Conservation (phyloP, 2,329 filamentous ascomycete species). For the Cladosporium sp. region DNA sequence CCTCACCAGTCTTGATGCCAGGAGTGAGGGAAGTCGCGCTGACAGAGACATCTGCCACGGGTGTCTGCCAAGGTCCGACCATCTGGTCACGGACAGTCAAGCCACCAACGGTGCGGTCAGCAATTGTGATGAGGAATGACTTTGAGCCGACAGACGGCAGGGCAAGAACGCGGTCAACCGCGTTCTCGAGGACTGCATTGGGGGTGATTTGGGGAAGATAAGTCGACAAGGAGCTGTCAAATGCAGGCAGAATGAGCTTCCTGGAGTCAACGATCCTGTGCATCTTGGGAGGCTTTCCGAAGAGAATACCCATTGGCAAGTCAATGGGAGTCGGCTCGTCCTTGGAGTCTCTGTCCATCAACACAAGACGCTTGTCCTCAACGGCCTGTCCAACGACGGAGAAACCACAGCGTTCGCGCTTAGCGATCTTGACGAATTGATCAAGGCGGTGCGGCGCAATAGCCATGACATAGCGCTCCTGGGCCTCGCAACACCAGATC, state of each 20-base stretch:
- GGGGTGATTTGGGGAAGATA: conserved; percentile 57
- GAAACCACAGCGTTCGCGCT: conserved; percentile 85
- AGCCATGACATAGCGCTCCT: conserved; percentile 91
- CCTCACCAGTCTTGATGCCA: conserved; percentile 76
- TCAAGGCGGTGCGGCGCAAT: conserved; percentile 78
- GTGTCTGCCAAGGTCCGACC: conserved; percentile 93
- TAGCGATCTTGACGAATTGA: conserved; percentile 62
- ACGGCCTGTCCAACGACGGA: conserved; percentile 82
- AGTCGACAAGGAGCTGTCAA: conserved; percentile 69
- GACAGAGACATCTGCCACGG: conserved; percentile 89
- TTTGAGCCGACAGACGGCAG: conserved; percentile 94
- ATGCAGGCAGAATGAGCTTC: conserved; percentile 62
- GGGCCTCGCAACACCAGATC: conserved; percentile 97
- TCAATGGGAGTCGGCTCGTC: conserved; percentile 78
- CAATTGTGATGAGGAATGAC: conserved; percentile 94
- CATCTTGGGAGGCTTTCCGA: conserved; percentile 82
- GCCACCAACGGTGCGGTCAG: conserved; percentile 86
- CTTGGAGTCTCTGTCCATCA: conserved; percentile 75
- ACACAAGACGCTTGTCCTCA: conserved; percentile 67
- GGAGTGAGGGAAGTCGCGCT: conserved; percentile 75
- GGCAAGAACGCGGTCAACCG: conserved; percentile 74
- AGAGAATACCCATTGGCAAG: conserved; percentile 80
- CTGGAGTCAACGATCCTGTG: conserved; percentile 68
- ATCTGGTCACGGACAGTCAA: conserved; percentile 88
- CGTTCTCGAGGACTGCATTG: conserved; percentile 48